phyloP scores from a whole-genome alignment of 352 stramenopile species.

The Phytopythium montanum region DNA sequence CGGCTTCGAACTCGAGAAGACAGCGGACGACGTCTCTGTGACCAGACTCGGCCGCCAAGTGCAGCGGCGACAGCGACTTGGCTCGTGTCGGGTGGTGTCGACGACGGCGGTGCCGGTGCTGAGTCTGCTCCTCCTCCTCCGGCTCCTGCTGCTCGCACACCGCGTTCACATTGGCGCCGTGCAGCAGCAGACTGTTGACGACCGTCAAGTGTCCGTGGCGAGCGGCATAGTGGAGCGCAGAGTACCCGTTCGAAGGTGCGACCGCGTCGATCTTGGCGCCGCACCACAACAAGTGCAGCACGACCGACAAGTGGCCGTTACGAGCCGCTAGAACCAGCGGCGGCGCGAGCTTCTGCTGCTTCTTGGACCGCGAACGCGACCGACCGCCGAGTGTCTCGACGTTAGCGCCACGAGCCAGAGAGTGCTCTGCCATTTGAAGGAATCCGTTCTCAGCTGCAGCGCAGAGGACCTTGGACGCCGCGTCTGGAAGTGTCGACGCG shows the following conservation, averaged over 20 bases:
- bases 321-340: constrained; percentile 45
- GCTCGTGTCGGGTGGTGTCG: neutral
- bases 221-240: constrained; percentile 43
- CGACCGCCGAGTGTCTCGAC: constrained; percentile 30
- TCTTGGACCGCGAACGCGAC: constrained; percentile 7
- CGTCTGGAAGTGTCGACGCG: constrained; percentile 28
- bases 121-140: constrained; percentile 12
- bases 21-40: constrained; percentile 50
- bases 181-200: constrained; percentile 51
- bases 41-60: constrained; percentile 44
- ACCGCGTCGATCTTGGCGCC: constrained; percentile 37
- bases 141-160: constrained; percentile 27
- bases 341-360: constrained; percentile 26
- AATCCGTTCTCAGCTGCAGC: constrained; percentile 41
- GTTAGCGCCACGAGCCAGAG: constrained; percentile 32
- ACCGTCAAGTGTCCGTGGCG: constrained; percentile 52
- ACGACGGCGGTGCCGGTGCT: neutral
- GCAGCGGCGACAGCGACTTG: constrained; percentile 25
- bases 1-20: constrained; percentile 46
- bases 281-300: constrained; percentile 46
- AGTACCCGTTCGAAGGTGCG: constrained; percentile 39
- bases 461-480: constrained; percentile 38
- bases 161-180: constrained; percentile 45
- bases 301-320: constrained; percentile 39
- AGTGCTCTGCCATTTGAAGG: constrained; percentile 49